Evolutionary conservation across 371 early-diverging fungal genomes (phyloP), one percentile per base, ranked within the genome.

Genomic region (Haplosporangium sp.): DNA sequence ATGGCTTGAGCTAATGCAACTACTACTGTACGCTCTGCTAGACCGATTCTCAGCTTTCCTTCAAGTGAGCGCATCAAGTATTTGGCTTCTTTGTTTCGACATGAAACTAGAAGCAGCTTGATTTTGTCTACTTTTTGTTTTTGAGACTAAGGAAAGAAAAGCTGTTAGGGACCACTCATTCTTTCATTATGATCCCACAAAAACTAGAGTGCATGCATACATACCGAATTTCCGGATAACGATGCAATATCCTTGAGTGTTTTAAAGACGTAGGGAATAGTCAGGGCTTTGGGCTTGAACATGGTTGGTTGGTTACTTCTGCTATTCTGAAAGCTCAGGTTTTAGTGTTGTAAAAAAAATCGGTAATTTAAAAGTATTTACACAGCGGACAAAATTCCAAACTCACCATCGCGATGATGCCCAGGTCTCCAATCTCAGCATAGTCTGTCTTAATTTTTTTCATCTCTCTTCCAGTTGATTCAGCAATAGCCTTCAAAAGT

Each of bases 1-100:
- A 88, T 86, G 0, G 96, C 92, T 37, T 97, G 95, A 3, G 95
- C 97, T 19, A 99, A 85, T 1, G 98, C 91, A 13, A 91, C 89
- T 44, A 99, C 87, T 6, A 98, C 94, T 0, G 98, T 96, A 79
- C 96, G 93, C 84, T 98, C 99, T 0, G 99, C 99, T 35, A 99
- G 86, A 42, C 99, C 99, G 72, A 99, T 99, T 39, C 99, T 92
- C 48, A 99, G 88, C 70, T 97, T 98, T 19, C 99, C 99, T 82
- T 97, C 98, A 27, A 99, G 85, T 37, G 96, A 95, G 63, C 97
- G 85, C 68, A 98, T 96, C 62, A 99, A 84, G 72, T 92, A 99
- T 77, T 96, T 98, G 53, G 97, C 92, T 83, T 99, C 99, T 66
- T 86, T 91, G 50, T 91, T 95, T 55, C 87, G 84, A 76, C 97